Base-by-base conservation (phyloP, 164 flowering plant species). In the Euptelea pleiosperma region DNA sequence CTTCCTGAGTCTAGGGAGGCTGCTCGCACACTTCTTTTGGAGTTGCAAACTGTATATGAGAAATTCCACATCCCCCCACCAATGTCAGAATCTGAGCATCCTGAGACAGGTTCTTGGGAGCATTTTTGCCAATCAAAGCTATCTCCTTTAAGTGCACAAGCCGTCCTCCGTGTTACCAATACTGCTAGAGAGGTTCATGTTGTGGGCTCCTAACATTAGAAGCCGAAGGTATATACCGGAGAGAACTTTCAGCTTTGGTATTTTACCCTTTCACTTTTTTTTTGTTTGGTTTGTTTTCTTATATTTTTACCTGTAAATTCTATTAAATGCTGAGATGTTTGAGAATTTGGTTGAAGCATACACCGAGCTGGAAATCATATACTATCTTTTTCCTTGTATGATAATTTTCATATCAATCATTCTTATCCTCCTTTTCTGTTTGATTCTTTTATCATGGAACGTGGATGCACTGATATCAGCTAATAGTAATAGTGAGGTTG, bases 1-100 rank as follows among this genome's bases (percentile, higher is more conserved):
- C 97, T 90, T 66, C 97, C 97, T n/a, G 96, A 80, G 69, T 84
- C 97, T 7, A 79, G 97, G 61, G 97, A 91, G 75, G 91, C 96
- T 55, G 96, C 97, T 57, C 87, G 97, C 21, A 62, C 75, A 10
- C 89, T 85, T 39, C 75, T 89, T 62, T 68, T 85, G 77, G 89
- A 85, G 70, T 72, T 90, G 55, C 90, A 82, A 69, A 54, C 66
- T 68, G 84, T 77, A 21, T 90, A 87, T 52, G 83, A 81, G 63
- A 81, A 81, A 68, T 73, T 72, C n/a, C 64, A 50, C 15, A 41
- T 60, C 24, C 52, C 39, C 7, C n/a, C 63, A 42, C 62, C 75
- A 45, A 18, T 67, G 51, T 50, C 66, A 2, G 73, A 66, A 35
- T 58, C 81, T 40, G 85, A 78, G 56, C 26, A 68, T 16, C 60